Evolutionary conservation across 371 early-diverging fungal genomes (phyloP).

Genomic region (Apophysomyces variabilis): DNA sequence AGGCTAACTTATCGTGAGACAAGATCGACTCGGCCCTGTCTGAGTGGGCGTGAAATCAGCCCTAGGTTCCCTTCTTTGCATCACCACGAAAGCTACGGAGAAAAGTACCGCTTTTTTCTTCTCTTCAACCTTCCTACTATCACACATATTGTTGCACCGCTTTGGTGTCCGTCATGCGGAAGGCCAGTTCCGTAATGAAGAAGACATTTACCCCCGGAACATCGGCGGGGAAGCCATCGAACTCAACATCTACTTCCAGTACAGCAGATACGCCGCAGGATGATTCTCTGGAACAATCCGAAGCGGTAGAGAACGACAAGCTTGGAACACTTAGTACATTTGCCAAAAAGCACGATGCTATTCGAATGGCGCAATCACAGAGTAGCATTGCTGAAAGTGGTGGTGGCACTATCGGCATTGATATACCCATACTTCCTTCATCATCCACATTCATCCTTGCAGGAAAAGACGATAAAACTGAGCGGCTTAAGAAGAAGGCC

Average conservation of each 20-base stretch:
- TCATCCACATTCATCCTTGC: constrained; percentile 45
- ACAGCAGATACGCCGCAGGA: constrained; percentile 5
- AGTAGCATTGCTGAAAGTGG: constrained; percentile 75
- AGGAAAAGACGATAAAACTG: constrained; percentile 52
- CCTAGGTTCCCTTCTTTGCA: background rate
- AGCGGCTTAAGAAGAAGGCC: constrained; percentile 71
- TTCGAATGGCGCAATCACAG: background rate
- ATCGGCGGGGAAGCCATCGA: constrained; percentile 24
- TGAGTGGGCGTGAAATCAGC: too few species aligned
- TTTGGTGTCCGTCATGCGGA: constrained; percentile 31
- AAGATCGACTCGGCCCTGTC: too few species aligned
- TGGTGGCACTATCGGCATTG: constrained; percentile 46
- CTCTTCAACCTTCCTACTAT: constrained; percentile 8
- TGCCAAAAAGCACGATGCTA: constrained; percentile 1
- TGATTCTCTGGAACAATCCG: constrained; percentile 12
- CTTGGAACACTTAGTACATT: constrained; percentile 1
- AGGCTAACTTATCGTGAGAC: background rate
- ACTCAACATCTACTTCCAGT: constrained; percentile 18
- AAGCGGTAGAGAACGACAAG: constrained; percentile 11
- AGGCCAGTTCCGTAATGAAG: constrained; percentile 39
- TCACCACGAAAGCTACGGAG: constrained; percentile 8
- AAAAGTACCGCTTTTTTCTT: constrained; percentile 1
- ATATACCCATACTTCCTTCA: constrained; percentile 43
- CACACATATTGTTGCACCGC: constrained; percentile 3
- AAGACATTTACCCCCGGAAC: constrained; percentile 29